A percentile compares a stretch with the other conserved stretches of the same genome.
These are phyloP conservation scores for Ajuga chamaepitys DNA, from an alignment of 257 asterid genomes.

Conservation along the genomic window DNA sequence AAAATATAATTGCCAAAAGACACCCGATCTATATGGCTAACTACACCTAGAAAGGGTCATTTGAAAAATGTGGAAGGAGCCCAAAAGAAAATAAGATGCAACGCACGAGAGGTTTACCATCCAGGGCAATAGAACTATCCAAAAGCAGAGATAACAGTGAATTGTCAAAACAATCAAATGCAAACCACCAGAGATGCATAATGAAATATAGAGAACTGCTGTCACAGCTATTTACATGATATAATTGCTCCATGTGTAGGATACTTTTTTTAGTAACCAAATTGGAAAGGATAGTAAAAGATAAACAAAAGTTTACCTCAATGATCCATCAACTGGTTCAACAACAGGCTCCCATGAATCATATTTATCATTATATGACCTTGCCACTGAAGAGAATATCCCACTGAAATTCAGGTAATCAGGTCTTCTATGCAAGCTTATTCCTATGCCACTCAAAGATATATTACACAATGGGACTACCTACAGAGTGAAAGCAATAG, in stretches of 20 bases:
- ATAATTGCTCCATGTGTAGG: background rate
- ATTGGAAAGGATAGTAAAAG: conserved; percentile 1
- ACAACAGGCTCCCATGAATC: conserved; percentile 98
- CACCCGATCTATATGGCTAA: background rate
- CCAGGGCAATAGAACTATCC: background rate
- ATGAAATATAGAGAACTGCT: too few relatives aligned
- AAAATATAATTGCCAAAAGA: background rate
- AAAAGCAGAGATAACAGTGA: background rate
- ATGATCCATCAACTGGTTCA: conserved; percentile 83
- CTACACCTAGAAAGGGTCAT: too few relatives aligned
- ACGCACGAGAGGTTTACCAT: background rate
- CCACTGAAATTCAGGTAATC: conserved; percentile 54
- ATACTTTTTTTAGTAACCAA: too few relatives aligned
- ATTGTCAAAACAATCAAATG: too few relatives aligned
- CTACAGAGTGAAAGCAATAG: conserved; percentile 37
- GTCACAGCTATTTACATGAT: background rate
- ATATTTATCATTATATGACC: conserved; percentile 88
- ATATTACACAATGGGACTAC: conserved; percentile 91
- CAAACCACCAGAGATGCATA: too few relatives aligned
- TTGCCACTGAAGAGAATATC: conserved; percentile 65
- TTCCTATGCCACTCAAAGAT: conserved; percentile 68
- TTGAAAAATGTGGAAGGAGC: background rate
- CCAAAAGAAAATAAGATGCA: background rate
- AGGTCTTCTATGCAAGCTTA: conserved; percentile 59
- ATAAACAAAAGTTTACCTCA: conserved; percentile 53